Percentiles rank a stretch among this genome's conserved stretches.
These are phyloP conservation scores for Akanthomyces uredinophilus DNA, from an alignment of 2,329 filamentous ascomycete species.

Conservation along the genomic window DNA sequence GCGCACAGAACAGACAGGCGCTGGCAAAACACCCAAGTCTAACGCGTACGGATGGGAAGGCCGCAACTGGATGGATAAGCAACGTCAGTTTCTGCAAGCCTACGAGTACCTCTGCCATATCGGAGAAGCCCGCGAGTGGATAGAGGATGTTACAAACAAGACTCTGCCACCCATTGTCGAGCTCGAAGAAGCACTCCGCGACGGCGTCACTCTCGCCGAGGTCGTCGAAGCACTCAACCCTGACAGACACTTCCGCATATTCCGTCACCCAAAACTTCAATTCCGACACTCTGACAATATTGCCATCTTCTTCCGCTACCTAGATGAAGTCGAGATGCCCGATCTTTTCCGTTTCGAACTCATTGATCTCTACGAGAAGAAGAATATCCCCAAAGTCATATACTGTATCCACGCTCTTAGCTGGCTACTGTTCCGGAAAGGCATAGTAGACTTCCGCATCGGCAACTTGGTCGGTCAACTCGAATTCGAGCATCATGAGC, in stretches of 20 bases:
- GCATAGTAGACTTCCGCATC: conserved; percentile 91
- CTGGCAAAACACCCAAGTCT: conserved; percentile 40
- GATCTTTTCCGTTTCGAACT: conserved; percentile 96
- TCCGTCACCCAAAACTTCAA: conserved; percentile 77
- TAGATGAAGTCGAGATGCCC: conserved; percentile 85
- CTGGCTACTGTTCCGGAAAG: conserved; percentile 94
- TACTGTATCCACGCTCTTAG: conserved; percentile 97
- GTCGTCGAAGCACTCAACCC: conserved; percentile 86
- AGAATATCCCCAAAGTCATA: conserved; percentile 98
- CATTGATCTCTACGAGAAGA: conserved; percentile 98
- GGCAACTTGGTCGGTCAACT: conserved; percentile 94
- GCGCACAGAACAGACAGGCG: conserved; percentile 53
- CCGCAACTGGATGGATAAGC: conserved; percentile 98
- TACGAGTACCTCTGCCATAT: conserved; percentile 99
- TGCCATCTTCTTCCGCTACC: conserved; percentile 88
- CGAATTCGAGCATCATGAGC: conserved; percentile 94
- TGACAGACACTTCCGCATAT: conserved; percentile 71
- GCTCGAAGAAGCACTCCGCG: conserved; percentile 83
- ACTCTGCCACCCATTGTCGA: conserved; percentile 88
- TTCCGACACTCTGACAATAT: conserved; percentile 98
- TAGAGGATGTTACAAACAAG: conserved; percentile 81
- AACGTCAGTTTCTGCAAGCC: conserved; percentile 90
- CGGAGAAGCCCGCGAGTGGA: conserved; percentile 98
- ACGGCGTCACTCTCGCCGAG: conserved; percentile 92
- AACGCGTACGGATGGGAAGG: conserved; percentile 68